Percentiles rank a stretch among this genome's conserved stretches.
Evolutionary conservation across 768 basidiomycete genomes (phyloP).

Genomic region (Leccinellum albellum): DNA sequence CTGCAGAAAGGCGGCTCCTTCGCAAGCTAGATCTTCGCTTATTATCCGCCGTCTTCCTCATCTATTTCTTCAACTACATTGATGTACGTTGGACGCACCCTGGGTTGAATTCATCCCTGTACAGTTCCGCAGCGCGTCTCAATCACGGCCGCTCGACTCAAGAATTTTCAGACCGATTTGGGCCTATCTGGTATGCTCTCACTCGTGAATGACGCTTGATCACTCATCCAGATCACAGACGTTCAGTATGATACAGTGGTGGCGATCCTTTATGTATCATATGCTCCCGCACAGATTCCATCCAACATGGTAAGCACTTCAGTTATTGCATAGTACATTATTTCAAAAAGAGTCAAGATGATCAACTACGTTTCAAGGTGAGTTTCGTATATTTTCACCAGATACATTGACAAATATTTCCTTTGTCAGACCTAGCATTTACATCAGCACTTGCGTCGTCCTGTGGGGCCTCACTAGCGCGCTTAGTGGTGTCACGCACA

Average conservation of each 20-base stretch:
- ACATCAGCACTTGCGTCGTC: not conserved
- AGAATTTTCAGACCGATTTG: not conserved
- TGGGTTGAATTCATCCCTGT: not conserved
- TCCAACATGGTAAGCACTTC: not conserved
- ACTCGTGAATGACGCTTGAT: not conserved
- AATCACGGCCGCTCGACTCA: not conserved
- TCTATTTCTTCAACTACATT: not conserved
- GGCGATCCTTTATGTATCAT: not conserved
- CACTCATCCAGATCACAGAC: not conserved
- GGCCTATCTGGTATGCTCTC: not conserved
- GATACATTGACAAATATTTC: not conserved
- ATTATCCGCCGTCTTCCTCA: not conserved
- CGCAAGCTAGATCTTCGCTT: not conserved
- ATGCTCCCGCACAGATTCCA: not conserved
- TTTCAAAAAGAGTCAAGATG: not conserved
- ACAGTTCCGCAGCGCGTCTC: not conserved
- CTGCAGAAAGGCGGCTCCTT: not conserved
- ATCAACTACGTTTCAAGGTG: not conserved
- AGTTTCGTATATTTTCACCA: not conserved
- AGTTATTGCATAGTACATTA: not conserved
- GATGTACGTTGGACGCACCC: not conserved
- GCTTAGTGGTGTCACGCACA: not conserved
- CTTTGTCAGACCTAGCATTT: not conserved
- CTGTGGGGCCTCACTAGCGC: not conserved
- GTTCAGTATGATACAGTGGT: not conserved